These are phyloP conservation scores for Paecilomyces sp. DNA, from an alignment of 2,329 filamentous ascomycete genomes.

Conservation along the genomic window DNA sequence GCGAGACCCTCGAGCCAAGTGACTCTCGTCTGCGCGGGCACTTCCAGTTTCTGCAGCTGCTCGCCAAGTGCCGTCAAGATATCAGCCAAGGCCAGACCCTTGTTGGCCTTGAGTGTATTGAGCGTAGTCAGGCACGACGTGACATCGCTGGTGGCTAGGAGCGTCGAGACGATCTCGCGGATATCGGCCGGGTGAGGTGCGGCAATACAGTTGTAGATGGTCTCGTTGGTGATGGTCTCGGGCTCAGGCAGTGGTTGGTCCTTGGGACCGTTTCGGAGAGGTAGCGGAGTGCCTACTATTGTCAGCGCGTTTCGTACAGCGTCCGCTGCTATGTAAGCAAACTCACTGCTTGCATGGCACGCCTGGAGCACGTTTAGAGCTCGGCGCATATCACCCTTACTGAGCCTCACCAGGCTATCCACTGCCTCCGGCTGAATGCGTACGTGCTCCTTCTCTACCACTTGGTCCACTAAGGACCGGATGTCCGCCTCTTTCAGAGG, in stretches of 20 bases:
- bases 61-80: conserved; percentile 83
- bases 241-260: conserved; percentile 54
- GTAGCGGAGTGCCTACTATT: conserved; percentile 58
- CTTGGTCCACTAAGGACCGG: conserved; percentile 73
- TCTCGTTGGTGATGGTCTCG: conserved; percentile 83
- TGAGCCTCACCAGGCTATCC: conserved; percentile 75
- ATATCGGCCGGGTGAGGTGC: conserved; percentile 89
- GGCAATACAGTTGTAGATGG: conserved; percentile 95
- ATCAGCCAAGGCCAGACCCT: conserved; percentile 85
- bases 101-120: conserved; percentile 75
- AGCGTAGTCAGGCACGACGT: conserved; percentile 83
- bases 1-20: conserved; percentile 87
- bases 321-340: not conserved
- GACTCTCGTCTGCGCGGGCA: conserved; percentile 78
- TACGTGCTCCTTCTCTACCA: conserved; percentile 79
- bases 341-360: conserved; percentile 83
- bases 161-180: conserved; percentile 70
- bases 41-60: conserved; percentile 73
- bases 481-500: conserved; percentile 88
- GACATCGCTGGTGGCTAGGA: conserved; percentile 79
- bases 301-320: conserved; percentile 3
- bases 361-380: conserved; percentile 94
- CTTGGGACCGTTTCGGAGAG: conserved; percentile 53
- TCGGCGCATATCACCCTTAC: conserved; percentile 92
- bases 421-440: conserved; percentile 75